Conservation (phyloP, 2,329 filamentous ascomycete genomes). For the Claviceps africana region DNA sequence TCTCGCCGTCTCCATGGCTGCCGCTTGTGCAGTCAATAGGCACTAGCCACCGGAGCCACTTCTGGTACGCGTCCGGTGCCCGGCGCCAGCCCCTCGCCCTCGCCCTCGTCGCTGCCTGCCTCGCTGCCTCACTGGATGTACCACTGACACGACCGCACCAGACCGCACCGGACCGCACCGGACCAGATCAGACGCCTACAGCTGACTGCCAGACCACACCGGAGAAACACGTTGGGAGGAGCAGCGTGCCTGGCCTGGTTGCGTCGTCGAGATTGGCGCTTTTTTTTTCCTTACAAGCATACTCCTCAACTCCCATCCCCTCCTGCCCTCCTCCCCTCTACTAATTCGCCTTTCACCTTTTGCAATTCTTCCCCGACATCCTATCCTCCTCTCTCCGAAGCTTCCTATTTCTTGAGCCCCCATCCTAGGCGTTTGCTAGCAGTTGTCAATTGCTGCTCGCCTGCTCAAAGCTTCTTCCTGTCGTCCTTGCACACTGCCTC, state of each 20-base stretch:
- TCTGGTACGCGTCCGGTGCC: not conserved
- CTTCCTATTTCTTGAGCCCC: constrained; percentile 3
- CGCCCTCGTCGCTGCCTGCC: too few relatives aligned
- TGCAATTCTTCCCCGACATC: not conserved
- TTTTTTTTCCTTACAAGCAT: constrained; percentile 1
- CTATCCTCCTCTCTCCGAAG: not conserved
- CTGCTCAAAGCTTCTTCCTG: constrained; percentile 3
- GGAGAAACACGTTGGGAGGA: constrained; percentile 1
- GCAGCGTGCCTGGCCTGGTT: not conserved
- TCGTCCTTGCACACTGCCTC: not conserved
- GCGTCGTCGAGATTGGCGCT: constrained; percentile 1
- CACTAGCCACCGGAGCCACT: not conserved
- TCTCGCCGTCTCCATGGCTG: not conserved
- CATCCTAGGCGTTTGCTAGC: constrained; percentile 4
- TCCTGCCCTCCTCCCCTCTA: not conserved
- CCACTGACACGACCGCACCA: too few relatives aligned
- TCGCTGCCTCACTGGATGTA: too few relatives aligned
- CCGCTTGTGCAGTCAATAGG: not conserved
- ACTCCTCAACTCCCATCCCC: not conserved
- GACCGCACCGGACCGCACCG: not conserved
- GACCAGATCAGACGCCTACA: too few relatives aligned
- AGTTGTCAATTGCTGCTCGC: constrained; percentile 3
- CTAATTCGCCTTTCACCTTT: constrained; percentile 3
- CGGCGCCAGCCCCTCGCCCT: not conserved
- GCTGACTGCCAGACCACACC: not conserved